phyloP scores from a whole-genome alignment of 352 stramenopile genomes.

The Phytophthora ramorum region DNA sequence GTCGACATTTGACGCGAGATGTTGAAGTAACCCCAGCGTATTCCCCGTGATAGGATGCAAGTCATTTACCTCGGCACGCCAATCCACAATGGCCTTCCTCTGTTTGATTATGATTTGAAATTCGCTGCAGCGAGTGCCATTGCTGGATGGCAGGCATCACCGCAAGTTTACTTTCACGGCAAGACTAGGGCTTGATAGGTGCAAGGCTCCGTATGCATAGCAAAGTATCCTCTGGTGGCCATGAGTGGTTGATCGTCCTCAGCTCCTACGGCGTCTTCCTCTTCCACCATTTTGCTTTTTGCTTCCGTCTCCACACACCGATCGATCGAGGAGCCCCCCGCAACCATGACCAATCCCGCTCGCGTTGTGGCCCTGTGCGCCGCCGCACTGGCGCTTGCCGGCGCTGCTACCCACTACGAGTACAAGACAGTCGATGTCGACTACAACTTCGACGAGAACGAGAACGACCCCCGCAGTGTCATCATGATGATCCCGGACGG shows the following conservation, averaged over 20 bases:
- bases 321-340: neutral
- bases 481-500: slow-evolving; percentile 84
- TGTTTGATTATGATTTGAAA: too few relatives aligned
- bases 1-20: slow-evolving; percentile 10
- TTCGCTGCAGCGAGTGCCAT: too few relatives aligned
- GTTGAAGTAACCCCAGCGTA: slow-evolving; percentile 10
- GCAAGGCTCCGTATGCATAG: slow-evolving; percentile 4
- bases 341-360: slow-evolving; percentile 28
- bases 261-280: neutral
- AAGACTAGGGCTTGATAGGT: slow-evolving; percentile 11
- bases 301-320: slow-evolving; percentile 2
- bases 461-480: slow-evolving; percentile 50
- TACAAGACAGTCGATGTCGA: slow-evolving; percentile 73
- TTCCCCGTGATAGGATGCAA: slow-evolving; percentile 26
- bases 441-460: slow-evolving; percentile 62
- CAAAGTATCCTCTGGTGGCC: slow-evolving; percentile 7
- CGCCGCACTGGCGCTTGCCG: slow-evolving; percentile 31
- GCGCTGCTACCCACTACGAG: slow-evolving; percentile 46
- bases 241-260: slow-evolving; percentile 7
- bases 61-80: neutral
- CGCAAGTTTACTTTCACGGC: slow-evolving; percentile 10
- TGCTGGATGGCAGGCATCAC: neutral
- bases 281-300: slow-evolving; percentile 10
- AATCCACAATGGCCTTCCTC: neutral
- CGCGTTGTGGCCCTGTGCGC: slow-evolving; percentile 26